Conservation (phyloP, 768 basidiomycete genomes). For the Cytidiella melzeri region DNA sequence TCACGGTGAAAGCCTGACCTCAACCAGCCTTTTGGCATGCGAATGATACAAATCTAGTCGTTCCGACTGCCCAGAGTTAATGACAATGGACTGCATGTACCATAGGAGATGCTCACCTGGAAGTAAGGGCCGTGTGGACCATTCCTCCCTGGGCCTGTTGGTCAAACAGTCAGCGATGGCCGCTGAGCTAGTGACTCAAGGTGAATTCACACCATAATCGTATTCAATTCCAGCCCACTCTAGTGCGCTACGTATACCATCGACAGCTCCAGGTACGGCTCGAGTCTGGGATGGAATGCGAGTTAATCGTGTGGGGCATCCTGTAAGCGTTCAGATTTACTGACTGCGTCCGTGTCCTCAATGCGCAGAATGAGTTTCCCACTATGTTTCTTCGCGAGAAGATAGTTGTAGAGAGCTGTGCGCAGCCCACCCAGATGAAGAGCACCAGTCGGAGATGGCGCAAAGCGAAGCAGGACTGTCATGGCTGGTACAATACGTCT, state of each 20-base stretch:
- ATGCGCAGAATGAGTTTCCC: constrained; percentile 91
- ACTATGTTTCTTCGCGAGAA: constrained; percentile 72
- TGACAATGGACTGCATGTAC: background rate
- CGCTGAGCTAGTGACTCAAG: background rate
- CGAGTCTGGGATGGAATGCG: constrained; percentile 63
- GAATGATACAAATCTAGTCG: constrained; percentile 77
- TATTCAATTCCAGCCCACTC: constrained; percentile 90
- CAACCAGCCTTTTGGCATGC: constrained; percentile 68
- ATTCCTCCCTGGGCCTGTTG: constrained; percentile 66
- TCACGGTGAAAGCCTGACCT: constrained; percentile 39
- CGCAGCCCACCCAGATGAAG: constrained; percentile 92
- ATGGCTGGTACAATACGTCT: too few species aligned
- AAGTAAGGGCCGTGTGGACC: constrained; percentile 83
- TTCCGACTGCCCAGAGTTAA: constrained; percentile 57
- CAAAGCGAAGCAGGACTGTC: constrained; percentile 80
- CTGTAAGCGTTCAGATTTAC: constrained; percentile 23
- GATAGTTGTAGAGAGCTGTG: constrained; percentile 89
- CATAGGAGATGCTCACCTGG: constrained; percentile 45
- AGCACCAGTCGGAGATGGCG: constrained; percentile 93
- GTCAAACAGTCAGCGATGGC: too few species aligned
- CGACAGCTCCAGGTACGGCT: constrained; percentile 77
- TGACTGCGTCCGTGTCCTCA: constrained; percentile 91
- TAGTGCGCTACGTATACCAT: constrained; percentile 68
- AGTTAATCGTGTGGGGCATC: background rate
- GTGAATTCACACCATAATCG: constrained; percentile 66